Evolutionary conservation across 148 eudicot species (phyloP), one percentile per base, ranked within the genome.

Genomic region (Polygonum aviculare): DNA sequence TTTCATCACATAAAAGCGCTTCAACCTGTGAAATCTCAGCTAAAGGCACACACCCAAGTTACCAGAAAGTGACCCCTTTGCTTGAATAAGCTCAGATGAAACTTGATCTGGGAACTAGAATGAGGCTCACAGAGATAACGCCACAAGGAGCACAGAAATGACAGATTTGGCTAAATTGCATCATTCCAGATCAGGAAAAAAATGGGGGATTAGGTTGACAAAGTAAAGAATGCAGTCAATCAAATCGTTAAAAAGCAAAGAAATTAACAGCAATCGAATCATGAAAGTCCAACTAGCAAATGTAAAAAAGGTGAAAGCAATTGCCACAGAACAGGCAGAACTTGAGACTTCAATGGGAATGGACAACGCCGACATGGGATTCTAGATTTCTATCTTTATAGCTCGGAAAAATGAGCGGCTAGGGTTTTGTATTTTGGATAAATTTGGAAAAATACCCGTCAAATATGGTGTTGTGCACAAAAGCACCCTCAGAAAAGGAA

Each of bases 101-200:
- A 44, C 47, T 44, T 44, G 11, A 8, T 44, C 11, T 44, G 47
- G 11, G 9, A 44, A 52, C 18, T 52, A 75, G 48, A 49, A 57
- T 5, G 9, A n/a, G 51, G 52, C 67, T 59, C 31, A 41, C 75
- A 71, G 31, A 44, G 40, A 26, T 0, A 57, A 65, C 40, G 83
- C 81, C 81, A 82, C 73, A 82, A 78, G 87, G 85, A 85, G 87
- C 85, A 72, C 83, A 82, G 49, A 57, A 55, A 71, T 70, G 33
- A 82, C 87, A 78, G 87, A 85, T 85, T 82, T 85, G 87, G 87
- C 87, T 85, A 85, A 82, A 72, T 78, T 73, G 81, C 87, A 85
- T 85, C 87, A 85, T 85, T 80, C 87, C 83, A 85, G 81, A 74
- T 67, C 44, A 12, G 3, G 9, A 65, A 26, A 65, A 65, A 65